A percentile compares a stretch with the other conserved stretches of the same genome.
These are phyloP conservation scores for Saccharomyces hybrid DNA, from an alignment of 1,139 yeast genomes.

Conservation along the genomic window DNA sequence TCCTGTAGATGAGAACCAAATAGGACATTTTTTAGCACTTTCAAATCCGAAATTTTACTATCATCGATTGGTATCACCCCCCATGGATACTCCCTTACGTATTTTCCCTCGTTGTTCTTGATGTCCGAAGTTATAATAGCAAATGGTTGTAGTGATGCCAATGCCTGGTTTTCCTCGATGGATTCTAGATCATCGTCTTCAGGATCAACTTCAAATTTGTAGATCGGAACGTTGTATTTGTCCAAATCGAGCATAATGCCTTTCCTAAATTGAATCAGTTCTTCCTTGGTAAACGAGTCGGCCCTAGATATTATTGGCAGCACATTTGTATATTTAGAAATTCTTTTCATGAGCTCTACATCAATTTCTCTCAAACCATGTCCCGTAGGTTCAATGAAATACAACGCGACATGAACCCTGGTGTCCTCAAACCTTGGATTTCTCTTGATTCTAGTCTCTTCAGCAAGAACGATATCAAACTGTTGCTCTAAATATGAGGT, in stretches of 20 bases:
- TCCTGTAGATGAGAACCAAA: constrained; percentile 74
- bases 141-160: constrained; percentile 61
- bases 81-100: constrained; percentile 73
- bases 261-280: constrained; percentile 46
- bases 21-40: constrained; percentile 55
- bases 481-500: constrained; percentile 76
- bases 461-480: constrained; percentile 70
- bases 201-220: constrained; percentile 50
- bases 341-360: constrained; percentile 56
- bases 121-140: constrained; percentile 63
- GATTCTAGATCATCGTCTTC: constrained; percentile 61
- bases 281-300: constrained; percentile 58
- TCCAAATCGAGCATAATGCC: constrained; percentile 53
- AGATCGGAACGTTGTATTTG: constrained; percentile 60
- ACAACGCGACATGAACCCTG: constrained; percentile 64
- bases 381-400: constrained; percentile 71
- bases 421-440: constrained; percentile 75
- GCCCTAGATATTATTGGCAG: constrained; percentile 65
- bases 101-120: constrained; percentile 43
- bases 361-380: constrained; percentile 73
- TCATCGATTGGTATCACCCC: constrained; percentile 49
- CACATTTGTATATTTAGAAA: constrained; percentile 65
- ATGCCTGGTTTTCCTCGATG: constrained; percentile 55
- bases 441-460: constrained; percentile 70
- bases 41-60: constrained; percentile 54